Evolutionary conservation across 305 asterid genomes (phyloP).

Genomic region (Fraxinus xanthoxyloides): DNA sequence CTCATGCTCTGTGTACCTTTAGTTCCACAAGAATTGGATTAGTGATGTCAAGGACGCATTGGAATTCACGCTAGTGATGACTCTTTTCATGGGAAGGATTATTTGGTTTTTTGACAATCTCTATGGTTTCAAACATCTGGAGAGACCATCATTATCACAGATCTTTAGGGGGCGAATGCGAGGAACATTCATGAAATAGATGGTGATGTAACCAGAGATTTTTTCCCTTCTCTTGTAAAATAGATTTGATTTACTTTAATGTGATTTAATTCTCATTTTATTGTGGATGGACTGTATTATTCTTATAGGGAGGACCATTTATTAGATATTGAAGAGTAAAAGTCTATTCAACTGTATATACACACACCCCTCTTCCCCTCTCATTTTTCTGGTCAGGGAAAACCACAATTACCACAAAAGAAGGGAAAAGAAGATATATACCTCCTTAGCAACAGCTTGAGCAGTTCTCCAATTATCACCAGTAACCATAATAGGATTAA

Average conservation of each 20-base stretch:
- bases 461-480: slow-evolving; percentile 99
- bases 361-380: neutral
- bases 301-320: neutral
- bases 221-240: neutral
- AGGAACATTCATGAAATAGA: neutral
- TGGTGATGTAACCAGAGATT: neutral
- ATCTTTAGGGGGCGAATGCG: neutral
- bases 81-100: neutral
- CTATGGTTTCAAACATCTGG: neutral
- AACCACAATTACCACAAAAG: neutral
- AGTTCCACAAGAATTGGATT: neutral
- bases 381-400: neutral
- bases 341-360: neutral
- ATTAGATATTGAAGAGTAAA: neutral
- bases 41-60: neutral
- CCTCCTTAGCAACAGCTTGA: slow-evolving; percentile 98
- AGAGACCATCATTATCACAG: neutral
- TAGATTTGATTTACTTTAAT: neutral
- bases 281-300: neutral
- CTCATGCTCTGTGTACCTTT: neutral
- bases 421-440: slow-evolving; percentile 30
- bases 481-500: slow-evolving; percentile 92
- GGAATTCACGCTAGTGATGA: neutral
- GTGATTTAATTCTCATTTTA: neutral
- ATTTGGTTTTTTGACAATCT: neutral